Base-by-base conservation (phyloP, 2,329 filamentous ascomycete species). In the Periconia macrospinosa region DNA sequence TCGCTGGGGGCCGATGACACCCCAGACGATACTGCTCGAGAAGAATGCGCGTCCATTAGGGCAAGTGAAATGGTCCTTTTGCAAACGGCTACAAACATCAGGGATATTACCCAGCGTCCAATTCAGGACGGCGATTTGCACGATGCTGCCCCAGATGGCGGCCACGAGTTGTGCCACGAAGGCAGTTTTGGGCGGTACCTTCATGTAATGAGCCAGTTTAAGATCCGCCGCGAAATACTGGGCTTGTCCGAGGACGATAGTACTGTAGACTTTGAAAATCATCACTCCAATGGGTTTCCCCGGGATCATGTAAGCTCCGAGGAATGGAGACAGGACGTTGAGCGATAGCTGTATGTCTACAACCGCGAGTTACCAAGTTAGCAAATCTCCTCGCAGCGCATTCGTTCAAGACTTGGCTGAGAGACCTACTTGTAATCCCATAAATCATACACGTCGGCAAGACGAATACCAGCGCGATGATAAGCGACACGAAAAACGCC, bases 1-100 rank as follows among this genome's bases (percentile, higher is more conserved):
- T 45, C 88, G 83, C 1, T 78, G 75, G 0, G 88, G 88, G 1
- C 89, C 88, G 54, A 91, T 89, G 51, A 86, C 81, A 53, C 88
- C 88, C 88, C 87, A 77, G 15, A 53, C 54, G 6, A 66, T 60
- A 3, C 86, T 89, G 1, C 85, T 84, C 1, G 85, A 89, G 76
- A 87, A 91, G 73, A 86, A 86, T 0, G 84, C 83, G 20, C 79
- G 79, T 15, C 81, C 81, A 35, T 78, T 77, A 9, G 84, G 84
- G 63, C 84, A 86, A 19, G 75, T 82, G 61, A 85, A 81, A 47
- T 86, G 86, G 60, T 81, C 79, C 63, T 83, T 76, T 43, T 82
- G 76, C 52, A 86, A 78, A 6, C 79, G 77, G 1, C 81, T 78
- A 72, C 89, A 92, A 33, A 92, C 80, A 2, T 81, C 78, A 0